Percentiles rank a stretch among this genome's conserved stretches.
phyloP scores from a whole-genome alignment of 2,329 filamentous ascomycete species.

The Botrytis tulipae region DNA sequence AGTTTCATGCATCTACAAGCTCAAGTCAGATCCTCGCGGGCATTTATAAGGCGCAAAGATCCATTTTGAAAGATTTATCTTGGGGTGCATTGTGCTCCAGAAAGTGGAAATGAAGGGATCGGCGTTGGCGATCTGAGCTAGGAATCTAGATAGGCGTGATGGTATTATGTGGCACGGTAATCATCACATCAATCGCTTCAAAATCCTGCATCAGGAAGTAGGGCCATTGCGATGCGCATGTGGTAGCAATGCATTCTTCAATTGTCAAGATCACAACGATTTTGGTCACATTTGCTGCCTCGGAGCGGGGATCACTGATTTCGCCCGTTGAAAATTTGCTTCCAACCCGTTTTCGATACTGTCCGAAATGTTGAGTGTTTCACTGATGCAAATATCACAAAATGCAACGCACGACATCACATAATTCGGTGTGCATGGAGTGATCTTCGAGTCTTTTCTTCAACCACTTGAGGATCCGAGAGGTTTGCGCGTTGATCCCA shows the following conservation, averaged over 20 bases:
- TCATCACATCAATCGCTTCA: neutral
- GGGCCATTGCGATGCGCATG: neutral
- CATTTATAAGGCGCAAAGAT: neutral
- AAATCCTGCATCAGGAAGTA: neutral
- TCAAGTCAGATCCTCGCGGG: neutral
- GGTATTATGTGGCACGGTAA: neutral
- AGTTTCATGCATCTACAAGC: neutral
- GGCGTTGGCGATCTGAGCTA: neutral
- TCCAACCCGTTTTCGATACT: neutral
- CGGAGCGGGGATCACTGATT: neutral
- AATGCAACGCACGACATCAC: neutral
- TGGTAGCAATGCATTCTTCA: constrained; percentile 3
- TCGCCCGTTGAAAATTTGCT: neutral
- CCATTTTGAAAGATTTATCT: neutral
- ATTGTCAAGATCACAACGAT: neutral
- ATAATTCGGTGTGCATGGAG: too few relatives aligned
- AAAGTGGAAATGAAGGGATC: constrained; percentile 1
- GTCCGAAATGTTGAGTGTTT: neutral
- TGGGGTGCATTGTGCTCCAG: neutral
- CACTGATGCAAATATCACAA: neutral
- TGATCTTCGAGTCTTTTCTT: neutral
- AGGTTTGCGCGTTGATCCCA: neutral
- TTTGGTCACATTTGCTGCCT: neutral
- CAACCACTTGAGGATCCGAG: neutral
- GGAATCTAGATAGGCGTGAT: neutral